Evolutionary conservation across 169 alveolate species (phyloP), one percentile per base, ranked within the genome.

Genomic region (Plasmodium inui): DNA sequence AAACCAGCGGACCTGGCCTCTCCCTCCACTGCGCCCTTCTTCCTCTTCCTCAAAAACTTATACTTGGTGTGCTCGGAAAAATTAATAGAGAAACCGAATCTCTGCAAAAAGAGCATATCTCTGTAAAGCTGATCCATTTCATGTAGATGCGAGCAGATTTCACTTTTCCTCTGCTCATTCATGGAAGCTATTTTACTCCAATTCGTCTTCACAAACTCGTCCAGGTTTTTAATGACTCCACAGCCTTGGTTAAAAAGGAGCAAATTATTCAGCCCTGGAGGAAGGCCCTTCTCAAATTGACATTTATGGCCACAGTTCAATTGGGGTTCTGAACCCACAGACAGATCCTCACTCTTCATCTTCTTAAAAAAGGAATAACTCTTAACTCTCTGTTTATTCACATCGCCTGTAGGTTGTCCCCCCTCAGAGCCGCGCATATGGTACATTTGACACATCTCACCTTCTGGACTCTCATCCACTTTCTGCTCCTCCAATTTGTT

Each of bases 41-140:
- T 76, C 53, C 61, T 22, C 55, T 53, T 90, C 39, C 53, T 39
- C n/a, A 79, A 67, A 90, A 67, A 86, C 41, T 39, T 86, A 71
- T 92, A 85, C 28, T 19, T 61, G 8, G 95, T 92, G 22, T 78
- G 81, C 28, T 92, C 92, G 76, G 50, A 26, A 81, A 90, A 79
- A 70, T 90, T 79, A 26, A 90, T 37, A 6, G 76, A 32, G 14
- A 90, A 90, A 0, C 80, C 83, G 53, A 90, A 90, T 8, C 53
- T 80, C 28, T 80, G 61, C 28, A 90, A 71, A 50, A 67, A 80
- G 1, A 79, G 55, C 37, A 81, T 82, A 19, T 90, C 79, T 26
- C 46, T 67, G 53, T 90, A 82, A 0, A 19, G 72, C 30, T 70
- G 19, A 76, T 80, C 71, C 6, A 90, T 61, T 37, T 67, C 39